phyloP scores from a whole-genome alignment of 768 basidiomycete species.

The Mycena polygramma region DNA sequence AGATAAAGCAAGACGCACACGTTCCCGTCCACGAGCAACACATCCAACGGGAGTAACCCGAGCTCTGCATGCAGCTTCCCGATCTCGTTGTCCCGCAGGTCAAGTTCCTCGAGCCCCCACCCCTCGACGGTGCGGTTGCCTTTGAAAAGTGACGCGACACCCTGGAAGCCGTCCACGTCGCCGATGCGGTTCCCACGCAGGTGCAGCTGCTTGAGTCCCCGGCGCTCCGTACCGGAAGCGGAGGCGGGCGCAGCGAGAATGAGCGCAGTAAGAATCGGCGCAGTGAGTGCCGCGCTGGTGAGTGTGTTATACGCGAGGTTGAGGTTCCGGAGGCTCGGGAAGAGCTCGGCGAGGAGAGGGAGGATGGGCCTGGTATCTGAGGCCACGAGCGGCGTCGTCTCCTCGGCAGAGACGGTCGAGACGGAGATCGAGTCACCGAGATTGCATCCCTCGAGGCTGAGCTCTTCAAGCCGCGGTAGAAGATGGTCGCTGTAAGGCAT shows the following conservation, averaged over 20 bases:
- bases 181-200: constrained; percentile 78
- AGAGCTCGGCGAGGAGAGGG: constrained; percentile 70
- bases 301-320: constrained; percentile 84
- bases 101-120: constrained; percentile 88
- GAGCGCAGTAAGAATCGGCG: constrained; percentile 62
- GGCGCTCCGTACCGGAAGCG: constrained; percentile 42
- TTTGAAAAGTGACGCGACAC: constrained; percentile 73
- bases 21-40: constrained; percentile 88
- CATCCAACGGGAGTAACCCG: constrained; percentile 82
- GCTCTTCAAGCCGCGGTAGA: constrained; percentile 79
- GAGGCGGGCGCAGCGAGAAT: constrained; percentile 54
- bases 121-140: constrained; percentile 70
- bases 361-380: constrained; percentile 63
- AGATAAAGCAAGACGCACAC: constrained; percentile 61
- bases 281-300: constrained; percentile 64
- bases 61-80: constrained; percentile 75
- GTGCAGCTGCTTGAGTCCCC: constrained; percentile 74
- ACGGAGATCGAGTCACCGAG: constrained; percentile 72
- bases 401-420: constrained; percentile 48
- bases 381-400: constrained; percentile 51
- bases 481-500: constrained; percentile 50
- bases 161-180: constrained; percentile 72
- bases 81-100: constrained; percentile 87
- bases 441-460: constrained; percentile 80
- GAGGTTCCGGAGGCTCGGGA: constrained; percentile 77